phyloP scores from a whole-genome alignment of 345 rosid species.

The Syzygium aqueum region DNA sequence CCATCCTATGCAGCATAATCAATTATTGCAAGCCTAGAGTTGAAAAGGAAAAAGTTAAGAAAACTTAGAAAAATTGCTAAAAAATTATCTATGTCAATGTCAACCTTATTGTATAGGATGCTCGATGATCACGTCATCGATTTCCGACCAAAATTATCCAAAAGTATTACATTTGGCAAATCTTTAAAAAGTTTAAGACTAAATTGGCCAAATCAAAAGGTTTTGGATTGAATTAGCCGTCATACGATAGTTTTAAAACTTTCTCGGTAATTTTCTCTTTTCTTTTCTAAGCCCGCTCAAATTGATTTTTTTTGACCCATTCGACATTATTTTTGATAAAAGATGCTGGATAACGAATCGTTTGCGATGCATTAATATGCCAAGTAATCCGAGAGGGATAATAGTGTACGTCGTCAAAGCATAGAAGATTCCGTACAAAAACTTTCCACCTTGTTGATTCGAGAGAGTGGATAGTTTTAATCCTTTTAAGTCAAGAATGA shows the following conservation, averaged over 20 bases:
- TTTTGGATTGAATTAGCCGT: accelerated
- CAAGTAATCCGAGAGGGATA: background rate
- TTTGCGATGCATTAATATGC: background rate
- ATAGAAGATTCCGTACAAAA: background rate
- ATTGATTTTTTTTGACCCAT: background rate
- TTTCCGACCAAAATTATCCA: background rate
- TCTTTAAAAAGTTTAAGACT: accelerated
- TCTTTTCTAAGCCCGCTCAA: background rate
- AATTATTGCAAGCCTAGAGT: no score
- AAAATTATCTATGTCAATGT: background rate
- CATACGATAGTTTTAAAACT: background rate
- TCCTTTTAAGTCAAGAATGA: background rate
- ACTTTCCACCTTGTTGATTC: background rate
- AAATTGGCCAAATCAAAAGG: accelerated
- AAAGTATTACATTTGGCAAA: background rate
- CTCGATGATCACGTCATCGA: background rate
- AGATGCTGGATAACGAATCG: background rate
- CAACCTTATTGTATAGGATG: accelerated
- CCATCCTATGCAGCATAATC: accelerated
- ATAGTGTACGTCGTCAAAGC: accelerated
- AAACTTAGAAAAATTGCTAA: background rate
- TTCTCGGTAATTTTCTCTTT: background rate
- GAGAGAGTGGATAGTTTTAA: background rate
- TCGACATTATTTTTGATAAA: background rate
- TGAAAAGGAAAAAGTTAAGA: no score